Evolutionary conservation across 2,329 filamentous ascomycete species (phyloP).

Genomic region (Emericellopsis atlantica): DNA sequence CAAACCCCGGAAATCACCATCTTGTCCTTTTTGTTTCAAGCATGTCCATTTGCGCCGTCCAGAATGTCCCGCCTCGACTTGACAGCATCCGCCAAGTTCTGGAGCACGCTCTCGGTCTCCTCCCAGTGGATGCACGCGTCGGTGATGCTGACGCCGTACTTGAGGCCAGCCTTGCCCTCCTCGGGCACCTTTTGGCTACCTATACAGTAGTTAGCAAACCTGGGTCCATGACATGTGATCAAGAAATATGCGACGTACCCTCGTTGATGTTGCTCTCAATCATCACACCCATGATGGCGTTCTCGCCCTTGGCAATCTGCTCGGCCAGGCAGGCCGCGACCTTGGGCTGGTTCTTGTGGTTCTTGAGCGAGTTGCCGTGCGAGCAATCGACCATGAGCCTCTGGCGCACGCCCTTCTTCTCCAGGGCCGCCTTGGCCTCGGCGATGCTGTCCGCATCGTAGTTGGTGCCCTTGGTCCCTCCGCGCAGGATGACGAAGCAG

Average conservation of each 20-base stretch:
- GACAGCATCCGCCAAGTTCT: conserved; percentile 67
- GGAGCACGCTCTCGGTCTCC: conserved; percentile 70
- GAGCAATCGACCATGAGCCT: conserved; percentile 96
- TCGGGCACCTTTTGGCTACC: conserved; percentile 83
- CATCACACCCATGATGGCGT: conserved; percentile 92
- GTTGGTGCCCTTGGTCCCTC: conserved; percentile 88
- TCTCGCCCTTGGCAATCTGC: conserved; percentile 77
- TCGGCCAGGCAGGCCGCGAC: conserved; percentile 71
- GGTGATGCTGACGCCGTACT: conserved; percentile 93
- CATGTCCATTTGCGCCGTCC: conserved; percentile 8
- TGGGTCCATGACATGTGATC: not conserved
- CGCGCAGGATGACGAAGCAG: conserved; percentile 91
- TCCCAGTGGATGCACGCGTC: conserved; percentile 96
- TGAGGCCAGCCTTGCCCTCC: conserved; percentile 72
- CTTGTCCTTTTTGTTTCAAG: not conserved
- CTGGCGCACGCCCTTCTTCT: conserved; percentile 59
- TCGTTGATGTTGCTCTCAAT: conserved; percentile 97
- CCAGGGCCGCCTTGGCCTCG: conserved; percentile 68
- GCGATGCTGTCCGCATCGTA: conserved; percentile 77
- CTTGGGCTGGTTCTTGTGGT: conserved; percentile 95
- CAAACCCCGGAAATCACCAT: no score
- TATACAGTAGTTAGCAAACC: conserved; percentile 18
- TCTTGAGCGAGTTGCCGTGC: conserved; percentile 90
- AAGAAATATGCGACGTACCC: conserved; percentile 34
- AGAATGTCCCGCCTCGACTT: conserved; percentile 50